These are phyloP conservation scores for Mycosarcoma mackinlayi DNA, from an alignment of 1,284 basidiomycete genomes.

Conservation along the genomic window DNA sequence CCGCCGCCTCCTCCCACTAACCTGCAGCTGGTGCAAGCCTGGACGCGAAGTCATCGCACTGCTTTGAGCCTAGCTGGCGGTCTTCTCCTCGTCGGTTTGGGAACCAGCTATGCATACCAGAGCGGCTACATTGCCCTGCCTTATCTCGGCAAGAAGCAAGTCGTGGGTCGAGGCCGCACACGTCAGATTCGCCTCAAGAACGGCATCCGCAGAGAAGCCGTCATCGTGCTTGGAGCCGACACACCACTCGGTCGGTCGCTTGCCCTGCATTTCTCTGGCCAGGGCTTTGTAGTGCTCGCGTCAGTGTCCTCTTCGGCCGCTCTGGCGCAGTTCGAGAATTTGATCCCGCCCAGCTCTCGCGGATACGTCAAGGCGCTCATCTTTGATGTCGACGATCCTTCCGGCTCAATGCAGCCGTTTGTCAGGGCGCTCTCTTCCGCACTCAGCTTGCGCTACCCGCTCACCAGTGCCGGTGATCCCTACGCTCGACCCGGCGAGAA, in stretches of 20 bases:
- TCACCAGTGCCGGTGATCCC: conserved; percentile 65
- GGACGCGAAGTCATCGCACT: conserved; percentile 26
- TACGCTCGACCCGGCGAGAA: conserved; percentile 62
- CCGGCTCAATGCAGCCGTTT: conserved; percentile 50
- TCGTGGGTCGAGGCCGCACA: conserved; percentile 22
- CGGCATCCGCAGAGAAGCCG: conserved; percentile 54
- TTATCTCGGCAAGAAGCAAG: conserved; percentile 38
- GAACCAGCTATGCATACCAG: conserved; percentile 42
- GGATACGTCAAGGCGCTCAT: conserved; percentile 64
- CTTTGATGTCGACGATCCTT: conserved; percentile 42
- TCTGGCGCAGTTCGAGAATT: conserved; percentile 53
- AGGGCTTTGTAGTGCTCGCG: conserved; percentile 63
- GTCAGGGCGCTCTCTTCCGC: conserved; percentile 53
- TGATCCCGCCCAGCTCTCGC: conserved; percentile 55
- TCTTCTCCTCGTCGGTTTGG: conserved; percentile 39
- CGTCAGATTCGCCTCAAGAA: conserved; percentile 43
- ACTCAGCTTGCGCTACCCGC: conserved; percentile 60
- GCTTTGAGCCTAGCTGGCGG: conserved; percentile 29
- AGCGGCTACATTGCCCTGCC: conserved; percentile 36
- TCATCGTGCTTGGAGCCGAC: conserved; percentile 66
- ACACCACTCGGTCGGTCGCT: conserved; percentile 62
- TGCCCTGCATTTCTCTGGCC: conserved; percentile 51
- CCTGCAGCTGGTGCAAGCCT: conserved; percentile 20
- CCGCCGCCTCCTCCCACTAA: conserved; percentile 48
- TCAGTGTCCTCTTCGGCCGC: conserved; percentile 52